These are phyloP conservation scores for Yamadazyma jaroonii DNA, from an alignment of 1,139 yeast species.

Conservation along the genomic window DNA sequence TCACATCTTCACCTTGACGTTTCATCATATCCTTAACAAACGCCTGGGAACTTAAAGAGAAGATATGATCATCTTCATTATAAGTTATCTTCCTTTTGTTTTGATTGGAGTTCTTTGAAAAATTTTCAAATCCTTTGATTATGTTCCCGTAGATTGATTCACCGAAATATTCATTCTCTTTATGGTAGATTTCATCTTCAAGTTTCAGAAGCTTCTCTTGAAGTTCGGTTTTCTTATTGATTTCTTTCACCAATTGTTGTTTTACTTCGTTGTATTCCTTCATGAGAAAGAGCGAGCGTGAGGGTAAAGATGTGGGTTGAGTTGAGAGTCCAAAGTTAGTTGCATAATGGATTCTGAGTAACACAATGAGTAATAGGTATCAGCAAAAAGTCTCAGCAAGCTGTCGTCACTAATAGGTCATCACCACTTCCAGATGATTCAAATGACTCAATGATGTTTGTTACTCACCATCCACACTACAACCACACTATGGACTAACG, in stretches of 20 bases:
- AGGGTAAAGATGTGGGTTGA: too few relatives aligned
- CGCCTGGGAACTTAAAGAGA: slow-evolving; percentile 75
- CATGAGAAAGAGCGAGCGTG: not conserved
- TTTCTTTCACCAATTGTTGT: slow-evolving; percentile 62
- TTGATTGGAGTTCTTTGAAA: slow-evolving; percentile 53
- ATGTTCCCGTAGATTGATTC: slow-evolving; percentile 74
- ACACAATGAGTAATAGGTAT: too few relatives aligned
- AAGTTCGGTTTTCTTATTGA: slow-evolving; percentile 60
- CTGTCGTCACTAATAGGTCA: too few relatives aligned
- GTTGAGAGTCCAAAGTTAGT: too few relatives aligned
- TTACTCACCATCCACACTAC: too few relatives aligned
- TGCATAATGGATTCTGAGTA: too few relatives aligned
- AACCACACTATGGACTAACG: too few relatives aligned
- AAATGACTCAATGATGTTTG: too few relatives aligned
- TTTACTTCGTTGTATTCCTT: slow-evolving; percentile 67
- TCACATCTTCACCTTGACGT: slow-evolving; percentile 23
- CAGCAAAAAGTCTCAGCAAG: too few relatives aligned
- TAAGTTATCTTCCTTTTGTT: slow-evolving; percentile 52
- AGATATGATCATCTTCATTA: slow-evolving; percentile 81
- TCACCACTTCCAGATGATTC: too few relatives aligned
- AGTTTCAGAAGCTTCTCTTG: slow-evolving; percentile 59
- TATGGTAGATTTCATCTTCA: slow-evolving; percentile 80
- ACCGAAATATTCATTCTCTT: slow-evolving; percentile 75
- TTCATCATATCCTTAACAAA: slow-evolving; percentile 62
- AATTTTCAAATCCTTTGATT: slow-evolving; percentile 85